phyloP scores from a whole-genome alignment of 352 stramenopile species.

The Phytophthora podocarpi region DNA sequence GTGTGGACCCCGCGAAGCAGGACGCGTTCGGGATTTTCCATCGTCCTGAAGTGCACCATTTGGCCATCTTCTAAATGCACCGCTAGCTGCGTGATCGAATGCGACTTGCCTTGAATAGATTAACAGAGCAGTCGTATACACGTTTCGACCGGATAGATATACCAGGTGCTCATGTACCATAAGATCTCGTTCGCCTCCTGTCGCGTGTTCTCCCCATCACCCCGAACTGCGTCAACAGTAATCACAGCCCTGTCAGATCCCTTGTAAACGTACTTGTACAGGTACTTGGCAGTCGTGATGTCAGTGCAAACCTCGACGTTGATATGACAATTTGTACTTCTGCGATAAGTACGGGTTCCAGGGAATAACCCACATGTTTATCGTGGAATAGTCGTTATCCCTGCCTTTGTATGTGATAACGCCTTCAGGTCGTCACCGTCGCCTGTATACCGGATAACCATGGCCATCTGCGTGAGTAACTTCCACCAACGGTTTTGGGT shows the following conservation, averaged over 20 bases:
- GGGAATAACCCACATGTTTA: slow-evolving; percentile 54
- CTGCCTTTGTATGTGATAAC: too few species aligned
- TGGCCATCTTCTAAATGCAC: background rate
- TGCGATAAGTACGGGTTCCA: slow-evolving; percentile 61
- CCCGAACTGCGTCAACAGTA: slow-evolving; percentile 15
- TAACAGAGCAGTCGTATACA: slow-evolving; percentile 21
- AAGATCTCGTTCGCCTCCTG: slow-evolving; percentile 35
- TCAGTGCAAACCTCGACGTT: slow-evolving; percentile 57
- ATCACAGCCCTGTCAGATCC: slow-evolving; percentile 35
- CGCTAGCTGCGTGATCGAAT: slow-evolving; percentile 12
- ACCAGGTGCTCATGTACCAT: slow-evolving; percentile 28
- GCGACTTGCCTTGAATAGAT: too few species aligned
- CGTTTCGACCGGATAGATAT: slow-evolving; percentile 40
- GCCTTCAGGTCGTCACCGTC: too few species aligned
- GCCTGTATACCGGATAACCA: too few species aligned
- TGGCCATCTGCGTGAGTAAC: too few species aligned
- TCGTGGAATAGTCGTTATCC: too few species aligned
- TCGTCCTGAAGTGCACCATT: background rate
- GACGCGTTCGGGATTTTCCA: background rate
- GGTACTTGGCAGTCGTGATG: slow-evolving; percentile 51
- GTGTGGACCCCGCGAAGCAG: background rate
- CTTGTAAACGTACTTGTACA: slow-evolving; percentile 78
- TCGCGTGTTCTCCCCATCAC: too few species aligned
- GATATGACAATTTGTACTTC: slow-evolving; percentile 65
- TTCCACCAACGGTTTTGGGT: too few species aligned